Base-by-base conservation (phyloP, 1,284 basidiomycete species). In the Cryptococcus sp. region DNA sequence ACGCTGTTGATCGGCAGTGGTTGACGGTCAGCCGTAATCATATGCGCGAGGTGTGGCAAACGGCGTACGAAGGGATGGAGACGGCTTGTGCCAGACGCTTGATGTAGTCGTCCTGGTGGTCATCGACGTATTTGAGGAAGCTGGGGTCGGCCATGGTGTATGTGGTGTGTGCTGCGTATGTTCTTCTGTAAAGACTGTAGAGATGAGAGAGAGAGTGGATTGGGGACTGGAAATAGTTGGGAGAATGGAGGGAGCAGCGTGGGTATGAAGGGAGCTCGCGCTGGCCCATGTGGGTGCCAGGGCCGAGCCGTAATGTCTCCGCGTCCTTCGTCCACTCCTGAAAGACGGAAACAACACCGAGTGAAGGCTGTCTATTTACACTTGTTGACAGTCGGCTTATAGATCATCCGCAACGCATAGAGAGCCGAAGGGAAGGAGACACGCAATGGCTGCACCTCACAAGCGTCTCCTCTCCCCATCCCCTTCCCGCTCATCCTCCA, bases 51-150 rank as follows among this genome's bases (percentile, higher is more conserved):
- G 13, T 40, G 5, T 42, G 40, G 8, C 20, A 21, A n/a, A 12
- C 18, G 13, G 72, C 79, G 62, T 64, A 90, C 90, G 88, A 90
- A 52, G 91, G 89, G 63, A 96, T 95, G 40, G 85, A 84, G 57
- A 96, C 90, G n/a, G 92, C 90, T 46, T 88, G 82, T 5, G 83
- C 80, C 21, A 95, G 84, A 47, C 91, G 83, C 56, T 85, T 77
- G 61, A 97, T 88, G 72, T 93, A 93, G 43, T 78, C 77, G 55
- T 84, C 80, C 55, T 87, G 80, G 68, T 94, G 85, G 39, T 80
- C 76, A 65, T 92, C 85, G 71, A 96, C 81, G 68, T 83, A 88
- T 49, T 80, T 75, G 53, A 82, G 67, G 73, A 87, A 83, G 46
- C 81, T 67, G 15, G 77, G 59, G 38, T 82, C 80, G 81, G 79